A percentile compares a stretch with the other conserved stretches of the same genome.
These are phyloP conservation scores for Ophiostoma perfectum DNA, from an alignment of 2,329 filamentous ascomycete genomes.

Conservation along the genomic window DNA sequence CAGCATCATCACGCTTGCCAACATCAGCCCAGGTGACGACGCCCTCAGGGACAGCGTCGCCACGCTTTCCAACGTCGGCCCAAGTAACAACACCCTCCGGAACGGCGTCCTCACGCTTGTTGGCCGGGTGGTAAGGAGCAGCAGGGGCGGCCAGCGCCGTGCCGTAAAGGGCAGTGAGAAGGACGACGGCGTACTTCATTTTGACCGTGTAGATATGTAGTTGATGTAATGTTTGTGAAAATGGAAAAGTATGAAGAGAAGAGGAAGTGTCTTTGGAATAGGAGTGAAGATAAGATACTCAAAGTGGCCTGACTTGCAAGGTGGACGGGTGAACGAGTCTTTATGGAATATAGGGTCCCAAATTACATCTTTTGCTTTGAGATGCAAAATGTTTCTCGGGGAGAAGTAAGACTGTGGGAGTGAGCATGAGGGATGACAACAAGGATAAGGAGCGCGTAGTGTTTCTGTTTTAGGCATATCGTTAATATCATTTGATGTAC, in stretches of 20 bases:
- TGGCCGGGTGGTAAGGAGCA: not conserved
- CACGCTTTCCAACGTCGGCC: not conserved
- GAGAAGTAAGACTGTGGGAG: not conserved
- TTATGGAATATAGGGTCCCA: not conserved
- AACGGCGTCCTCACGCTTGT: not conserved
- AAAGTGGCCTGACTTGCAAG: not conserved
- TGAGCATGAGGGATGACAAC: not conserved
- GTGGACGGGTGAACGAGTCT: not conserved
- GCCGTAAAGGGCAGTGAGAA: slow-evolving; percentile 11
- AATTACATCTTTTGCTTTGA: too few species aligned
- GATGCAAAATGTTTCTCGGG: not conserved
- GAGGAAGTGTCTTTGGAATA: not conserved
- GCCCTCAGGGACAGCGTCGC: not conserved
- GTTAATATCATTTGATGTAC: not conserved
- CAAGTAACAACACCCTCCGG: not conserved
- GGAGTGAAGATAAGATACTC: not conserved
- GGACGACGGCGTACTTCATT: slow-evolving; percentile 9
- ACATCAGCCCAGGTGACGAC: not conserved
- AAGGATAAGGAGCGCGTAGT: not conserved
- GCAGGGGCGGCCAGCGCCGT: slow-evolving; percentile 7
- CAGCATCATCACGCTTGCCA: not conserved
- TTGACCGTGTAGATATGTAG: not conserved
- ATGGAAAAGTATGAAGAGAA: not conserved
- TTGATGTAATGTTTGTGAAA: not conserved
- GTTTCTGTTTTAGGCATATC: not conserved